Evolutionary conservation across 2,329 filamentous ascomycete genomes (phyloP), one percentile per base, ranked within the genome.

Genomic region (Colletotrichum trifolii): DNA sequence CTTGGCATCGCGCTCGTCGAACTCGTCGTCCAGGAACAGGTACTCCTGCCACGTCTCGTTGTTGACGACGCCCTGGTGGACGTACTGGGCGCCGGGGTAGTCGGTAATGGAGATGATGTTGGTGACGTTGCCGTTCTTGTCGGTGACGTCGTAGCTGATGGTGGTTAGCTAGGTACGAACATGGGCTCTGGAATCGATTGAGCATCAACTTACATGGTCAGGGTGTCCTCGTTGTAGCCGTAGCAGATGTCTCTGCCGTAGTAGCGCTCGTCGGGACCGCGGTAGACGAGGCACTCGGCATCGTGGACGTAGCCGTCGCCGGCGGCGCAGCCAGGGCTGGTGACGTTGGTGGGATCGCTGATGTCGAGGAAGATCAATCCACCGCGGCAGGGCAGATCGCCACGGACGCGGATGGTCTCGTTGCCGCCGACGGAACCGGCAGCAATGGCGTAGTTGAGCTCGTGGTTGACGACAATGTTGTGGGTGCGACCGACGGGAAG

Each of bases 251-350:
- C 83, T 2, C 75, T 77, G 33, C 81, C 83, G 4, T 74, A 72
- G 71, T 82, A 87, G 33, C 77, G 70, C 33, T 73, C 74, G 64
- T 86, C 81, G 1, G 85, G 84, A 0, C 85, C 85, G 8, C 77
- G 79, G 70, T 87, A 87, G 36, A 83, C 80, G 34, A 88, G 73
- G 66, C 85, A 88, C 70, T 88, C 85, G 0, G 86, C 86, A 64
- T 89, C 86, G 69, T 88, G 86, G 2, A 88, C 85, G 56, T 88
- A 88, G 1, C 86, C 85, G 60, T 88, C 86, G 2, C 78, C 73
- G 11, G 77, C 77, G 8, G 82, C 83, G 65, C 85, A 88, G 9
- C 86, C 86, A 10, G 84, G 79, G 17, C 77, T 81, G 25, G 75
- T 81, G 0, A 86, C 86, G 36, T 85, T 84, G 3, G 81, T 72